These are phyloP conservation scores for Blumeria hordei DNA, from an alignment of 2,329 filamentous ascomycete genomes.

Conservation along the genomic window DNA sequence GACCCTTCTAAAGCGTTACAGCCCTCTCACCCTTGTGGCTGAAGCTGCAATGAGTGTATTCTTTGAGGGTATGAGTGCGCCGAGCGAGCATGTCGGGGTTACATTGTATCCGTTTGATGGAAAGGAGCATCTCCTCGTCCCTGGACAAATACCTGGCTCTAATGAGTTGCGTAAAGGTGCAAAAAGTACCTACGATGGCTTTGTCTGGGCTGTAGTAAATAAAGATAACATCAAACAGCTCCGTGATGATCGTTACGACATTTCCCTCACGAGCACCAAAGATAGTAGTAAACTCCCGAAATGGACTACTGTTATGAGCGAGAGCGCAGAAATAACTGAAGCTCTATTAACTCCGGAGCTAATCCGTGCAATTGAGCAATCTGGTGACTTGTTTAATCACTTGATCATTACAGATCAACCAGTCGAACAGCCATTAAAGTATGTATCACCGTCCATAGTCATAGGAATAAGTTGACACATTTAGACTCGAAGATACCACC, in stretches of 20 bases:
- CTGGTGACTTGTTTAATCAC: slow-evolving; percentile 64
- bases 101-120: slow-evolving; percentile 78
- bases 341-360: slow-evolving; percentile 70
- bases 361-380: slow-evolving; percentile 50
- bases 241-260: slow-evolving; percentile 80
- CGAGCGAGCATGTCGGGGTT: slow-evolving; percentile 52
- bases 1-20: slow-evolving; percentile 13
- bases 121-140: slow-evolving; percentile 58
- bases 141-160: slow-evolving; percentile 31
- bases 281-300: slow-evolving; percentile 71
- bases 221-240: slow-evolving; percentile 81
- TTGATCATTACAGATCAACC: slow-evolving; percentile 80
- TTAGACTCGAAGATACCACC: slow-evolving; percentile 55
- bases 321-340: slow-evolving; percentile 87
- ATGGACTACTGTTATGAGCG: slow-evolving; percentile 89
- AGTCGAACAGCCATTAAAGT: slow-evolving; percentile 65
- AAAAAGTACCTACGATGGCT: slow-evolving; percentile 60
- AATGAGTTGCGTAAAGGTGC: slow-evolving; percentile 28
- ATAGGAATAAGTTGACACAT: not conserved
- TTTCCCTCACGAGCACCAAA: slow-evolving; percentile 81
- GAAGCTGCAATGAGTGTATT: slow-evolving; percentile 53
- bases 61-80: slow-evolving; percentile 47
- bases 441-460: slow-evolving; percentile 16
- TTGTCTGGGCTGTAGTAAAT: slow-evolving; percentile 88
- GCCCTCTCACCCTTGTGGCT: slow-evolving; percentile 20